These are phyloP conservation scores for Emmonsiellopsis sp. DNA, from an alignment of 2,329 filamentous ascomycete genomes.

Conservation along the genomic window DNA sequence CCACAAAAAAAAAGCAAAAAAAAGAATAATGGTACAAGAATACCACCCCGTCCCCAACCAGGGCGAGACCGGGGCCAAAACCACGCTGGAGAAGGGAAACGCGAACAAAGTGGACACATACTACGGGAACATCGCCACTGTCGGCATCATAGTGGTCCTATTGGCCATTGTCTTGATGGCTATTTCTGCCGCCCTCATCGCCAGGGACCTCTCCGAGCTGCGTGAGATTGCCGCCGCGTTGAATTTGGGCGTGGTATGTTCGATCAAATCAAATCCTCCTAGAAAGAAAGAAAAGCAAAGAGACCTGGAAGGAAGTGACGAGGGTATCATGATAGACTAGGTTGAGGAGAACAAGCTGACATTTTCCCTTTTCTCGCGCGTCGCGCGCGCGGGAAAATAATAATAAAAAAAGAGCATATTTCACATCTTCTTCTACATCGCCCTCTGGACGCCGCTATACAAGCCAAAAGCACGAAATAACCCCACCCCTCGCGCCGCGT, in stretches of 20 bases:
- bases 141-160: neutral
- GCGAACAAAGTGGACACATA: neutral
- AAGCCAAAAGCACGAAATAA: neutral
- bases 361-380: neutral
- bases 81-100: neutral
- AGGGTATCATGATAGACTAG: neutral
- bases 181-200: neutral
- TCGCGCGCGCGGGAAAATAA: neutral
- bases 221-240: neutral
- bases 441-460: neutral
- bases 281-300: neutral
- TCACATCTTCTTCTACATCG: neutral
- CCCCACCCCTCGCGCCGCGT: neutral
- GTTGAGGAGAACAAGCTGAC: neutral
- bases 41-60: neutral
- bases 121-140: neutral
- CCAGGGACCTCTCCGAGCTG: no score
- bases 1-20: no score
- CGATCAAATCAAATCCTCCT: neutral
- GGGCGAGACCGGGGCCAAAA: neutral
- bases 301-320: neutral
- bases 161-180: neutral
- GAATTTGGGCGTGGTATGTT: neutral
- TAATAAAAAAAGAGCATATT: neutral
- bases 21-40: neutral